Evolutionary conservation across 2,329 filamentous ascomycete species (phyloP).

Genomic region (Diaporthe aspalathi): DNA sequence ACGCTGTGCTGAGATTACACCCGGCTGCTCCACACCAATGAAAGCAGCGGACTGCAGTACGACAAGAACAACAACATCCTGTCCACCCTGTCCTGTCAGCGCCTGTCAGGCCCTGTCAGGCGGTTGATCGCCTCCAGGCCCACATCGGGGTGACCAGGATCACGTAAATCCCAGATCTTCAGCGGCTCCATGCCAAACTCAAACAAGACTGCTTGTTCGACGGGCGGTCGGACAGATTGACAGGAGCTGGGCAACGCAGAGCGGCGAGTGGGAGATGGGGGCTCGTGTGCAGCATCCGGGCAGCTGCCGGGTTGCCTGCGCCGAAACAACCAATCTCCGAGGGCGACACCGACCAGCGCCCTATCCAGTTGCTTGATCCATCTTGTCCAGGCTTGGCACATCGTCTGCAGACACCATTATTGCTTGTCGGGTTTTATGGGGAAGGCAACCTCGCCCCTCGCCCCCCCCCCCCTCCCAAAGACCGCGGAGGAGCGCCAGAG

Average conservation of each 20-base stretch:
- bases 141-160: constrained; percentile 16
- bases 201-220: constrained; percentile 7
- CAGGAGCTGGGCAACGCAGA: constrained; percentile 5
- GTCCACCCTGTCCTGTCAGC: not conserved
- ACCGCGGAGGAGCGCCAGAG: constrained; percentile 24
- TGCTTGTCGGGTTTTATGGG: constrained; percentile 26
- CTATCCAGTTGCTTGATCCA: constrained; percentile 22
- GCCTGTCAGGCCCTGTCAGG: constrained; percentile 26
- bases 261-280: constrained; percentile 4
- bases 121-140: constrained; percentile 21
- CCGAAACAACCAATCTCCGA: constrained; percentile 25
- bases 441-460: not conserved
- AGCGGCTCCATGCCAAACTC: constrained; percentile 1
- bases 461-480: too few species aligned
- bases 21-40: constrained; percentile 25
- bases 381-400: constrained; percentile 23
- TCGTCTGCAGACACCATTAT: constrained; percentile 5
- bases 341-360: constrained; percentile 21
- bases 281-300: constrained; percentile 1
- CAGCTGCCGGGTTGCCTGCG: constrained; percentile 12
- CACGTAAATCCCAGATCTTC: constrained; percentile 7
- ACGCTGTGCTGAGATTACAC: constrained; percentile 23
- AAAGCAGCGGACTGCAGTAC: not conserved
- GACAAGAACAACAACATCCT: not conserved
- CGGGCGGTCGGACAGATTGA: too few species aligned